Conservation (phyloP, 441 rosid species). For the Gossypium davidsonii region DNA sequence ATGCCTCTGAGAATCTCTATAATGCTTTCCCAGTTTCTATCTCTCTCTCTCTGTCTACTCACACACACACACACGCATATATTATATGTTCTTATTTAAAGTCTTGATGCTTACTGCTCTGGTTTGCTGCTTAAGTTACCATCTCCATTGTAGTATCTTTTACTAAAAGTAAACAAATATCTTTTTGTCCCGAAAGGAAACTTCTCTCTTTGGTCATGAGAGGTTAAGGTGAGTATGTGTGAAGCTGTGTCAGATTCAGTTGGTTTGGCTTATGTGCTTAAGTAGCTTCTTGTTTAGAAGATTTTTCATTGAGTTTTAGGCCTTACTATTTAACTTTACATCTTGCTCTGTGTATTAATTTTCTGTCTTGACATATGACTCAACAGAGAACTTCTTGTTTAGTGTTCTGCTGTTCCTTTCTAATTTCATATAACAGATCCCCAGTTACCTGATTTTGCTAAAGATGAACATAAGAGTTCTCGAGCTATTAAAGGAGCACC, state of each 20-base stretch:
- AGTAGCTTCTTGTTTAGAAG: not conserved
- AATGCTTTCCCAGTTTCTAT: not conserved
- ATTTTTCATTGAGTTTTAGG: constrained; percentile 3
- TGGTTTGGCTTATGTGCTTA: not conserved
- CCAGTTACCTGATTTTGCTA: constrained; percentile 39
- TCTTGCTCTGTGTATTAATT: not conserved
- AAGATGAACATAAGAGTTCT: constrained; percentile 66
- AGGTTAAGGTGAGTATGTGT: not conserved
- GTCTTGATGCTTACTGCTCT: not conserved
- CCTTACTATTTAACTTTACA: not conserved
- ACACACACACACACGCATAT: not conserved
- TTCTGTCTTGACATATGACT: not conserved
- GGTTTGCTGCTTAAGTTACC: not conserved
- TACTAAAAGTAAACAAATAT: not conserved
- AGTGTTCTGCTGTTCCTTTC: not conserved
- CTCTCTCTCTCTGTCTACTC: not conserved
- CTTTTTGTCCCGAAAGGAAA: not conserved
- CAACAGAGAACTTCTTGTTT: not conserved
- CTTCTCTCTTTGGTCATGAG: not conserved
- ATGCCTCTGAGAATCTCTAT: constrained; percentile 1
- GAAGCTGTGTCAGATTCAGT: not conserved
- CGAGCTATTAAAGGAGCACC: constrained; percentile 89
- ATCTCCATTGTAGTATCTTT: not conserved
- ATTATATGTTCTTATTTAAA: not conserved
- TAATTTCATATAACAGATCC: constrained; percentile 35